Conservation (phyloP, 2,329 filamentous ascomycete genomes). For the Huntiella moniliformis region DNA sequence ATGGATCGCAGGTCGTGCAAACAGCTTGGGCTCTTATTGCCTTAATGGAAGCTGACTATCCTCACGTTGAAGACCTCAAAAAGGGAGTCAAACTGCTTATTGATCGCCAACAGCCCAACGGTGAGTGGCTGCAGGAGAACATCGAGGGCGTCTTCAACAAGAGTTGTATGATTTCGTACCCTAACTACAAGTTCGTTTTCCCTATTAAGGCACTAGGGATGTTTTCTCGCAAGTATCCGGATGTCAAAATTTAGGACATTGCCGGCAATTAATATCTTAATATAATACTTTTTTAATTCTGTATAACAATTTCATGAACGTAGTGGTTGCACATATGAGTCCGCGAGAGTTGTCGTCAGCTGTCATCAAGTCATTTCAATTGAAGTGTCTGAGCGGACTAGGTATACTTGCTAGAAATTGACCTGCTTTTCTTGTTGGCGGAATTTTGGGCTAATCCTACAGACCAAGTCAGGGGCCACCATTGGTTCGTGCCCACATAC, state of each 20-base stretch:
- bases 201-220: conserved; percentile 85
- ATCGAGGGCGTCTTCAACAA: conserved; percentile 99
- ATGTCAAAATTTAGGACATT: conserved; percentile 30
- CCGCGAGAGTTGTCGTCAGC: too few relatives aligned
- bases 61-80: conserved; percentile 51
- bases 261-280: too few relatives aligned
- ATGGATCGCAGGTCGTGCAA: conserved; percentile 75
- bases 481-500: too few relatives aligned
- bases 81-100: conserved; percentile 67
- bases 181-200: conserved; percentile 97
- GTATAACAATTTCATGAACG: too few relatives aligned
- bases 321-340: too few relatives aligned
- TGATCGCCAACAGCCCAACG: conserved; percentile 66
- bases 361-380: too few relatives aligned
- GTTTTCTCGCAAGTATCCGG: conserved; percentile 56
- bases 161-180: conserved; percentile 97
- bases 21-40: conserved; percentile 80
- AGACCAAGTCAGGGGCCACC: too few relatives aligned
- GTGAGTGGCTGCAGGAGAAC: conserved; percentile 86
- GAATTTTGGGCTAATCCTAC: too few relatives aligned
- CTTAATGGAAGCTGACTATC: conserved; percentile 66
- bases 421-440: too few relatives aligned
- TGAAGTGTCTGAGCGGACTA: too few relatives aligned
- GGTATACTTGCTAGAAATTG: too few relatives aligned
- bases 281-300: too few relatives aligned